Conservation (phyloP, 1,284 basidiomycete genomes). For the Trichosporon inkin region DNA sequence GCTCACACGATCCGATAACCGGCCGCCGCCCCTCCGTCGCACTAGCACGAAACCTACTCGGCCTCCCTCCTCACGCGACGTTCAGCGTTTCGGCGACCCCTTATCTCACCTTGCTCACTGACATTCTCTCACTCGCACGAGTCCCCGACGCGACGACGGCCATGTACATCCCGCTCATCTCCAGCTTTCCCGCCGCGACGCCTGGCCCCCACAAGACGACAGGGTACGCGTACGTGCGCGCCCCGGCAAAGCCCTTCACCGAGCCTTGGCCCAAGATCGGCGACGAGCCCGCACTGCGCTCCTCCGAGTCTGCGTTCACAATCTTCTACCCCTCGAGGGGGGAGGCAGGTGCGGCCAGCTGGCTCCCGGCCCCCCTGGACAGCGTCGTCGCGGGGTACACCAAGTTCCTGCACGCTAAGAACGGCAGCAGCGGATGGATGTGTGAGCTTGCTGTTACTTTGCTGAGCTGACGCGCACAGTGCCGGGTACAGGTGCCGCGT, state of each 20-base stretch:
- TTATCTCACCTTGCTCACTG: not conserved
- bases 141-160: not conserved
- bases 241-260: slow-evolving; percentile 21
- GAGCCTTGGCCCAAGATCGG: slow-evolving; percentile 20
- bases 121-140: not conserved
- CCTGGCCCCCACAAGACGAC: slow-evolving; percentile 29
- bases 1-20: too few species aligned
- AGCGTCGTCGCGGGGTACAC: slow-evolving; percentile 34
- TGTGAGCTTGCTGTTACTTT: too few species aligned
- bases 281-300: slow-evolving; percentile 28
- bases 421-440: slow-evolving; percentile 6
- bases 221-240: slow-evolving; percentile 30
- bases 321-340: slow-evolving; percentile 38
- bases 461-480: slow-evolving; percentile 1
- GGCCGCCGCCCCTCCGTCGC: too few species aligned
- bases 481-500: not conserved
- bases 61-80: too few species aligned
- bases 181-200: slow-evolving; percentile 25
- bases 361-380: slow-evolving; percentile 33
- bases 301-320: slow-evolving; percentile 32
- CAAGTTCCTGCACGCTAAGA: slow-evolving; percentile 33
- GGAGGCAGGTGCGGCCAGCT: slow-evolving; percentile 18
- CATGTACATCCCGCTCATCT: slow-evolving; percentile 21
- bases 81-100: too few species aligned
- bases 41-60: too few species aligned